Conservation (phyloP, 176 grass and related monocot species). For the Alloteropsis semialata region DNA sequence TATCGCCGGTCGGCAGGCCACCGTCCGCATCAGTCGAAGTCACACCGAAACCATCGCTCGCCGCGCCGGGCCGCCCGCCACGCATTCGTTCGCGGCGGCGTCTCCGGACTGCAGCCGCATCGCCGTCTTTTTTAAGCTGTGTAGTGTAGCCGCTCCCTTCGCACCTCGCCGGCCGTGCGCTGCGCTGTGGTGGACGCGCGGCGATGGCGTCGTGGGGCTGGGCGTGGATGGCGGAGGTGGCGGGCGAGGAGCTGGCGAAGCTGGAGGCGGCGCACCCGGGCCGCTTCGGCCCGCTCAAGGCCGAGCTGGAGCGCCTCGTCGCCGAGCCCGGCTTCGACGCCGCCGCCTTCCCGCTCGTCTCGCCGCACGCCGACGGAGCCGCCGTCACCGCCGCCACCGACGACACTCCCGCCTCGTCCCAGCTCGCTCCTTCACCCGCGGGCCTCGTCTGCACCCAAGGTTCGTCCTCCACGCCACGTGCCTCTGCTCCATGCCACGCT, state of each 20-base stretch:
- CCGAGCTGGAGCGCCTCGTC: slow-evolving; percentile 70
- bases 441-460: slow-evolving; percentile 11
- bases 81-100: background rate
- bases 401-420: background rate
- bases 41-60: background rate
- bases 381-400: background rate
- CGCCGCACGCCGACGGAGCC: background rate
- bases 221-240: slow-evolving; percentile 69
- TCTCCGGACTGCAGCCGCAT: too few relatives aligned
- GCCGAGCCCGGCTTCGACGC: slow-evolving; percentile 40
- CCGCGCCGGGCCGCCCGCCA: too few relatives aligned
- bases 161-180: background rate
- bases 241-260: slow-evolving; percentile 67
- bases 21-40: background rate
- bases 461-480: background rate
- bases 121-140: background rate
- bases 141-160: too few relatives aligned
- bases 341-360: background rate
- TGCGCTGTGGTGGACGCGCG: background rate
- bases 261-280: slow-evolving; percentile 71
- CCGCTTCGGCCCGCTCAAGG: slow-evolving; percentile 71
- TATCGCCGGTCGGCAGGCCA: background rate
- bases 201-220: slow-evolving; percentile 21
- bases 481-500: too few relatives aligned
- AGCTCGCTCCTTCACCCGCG: background rate